These are phyloP conservation scores for Aegilops sharonensis DNA, from an alignment of 176 grass and related monocot genomes.

Conservation along the genomic window DNA sequence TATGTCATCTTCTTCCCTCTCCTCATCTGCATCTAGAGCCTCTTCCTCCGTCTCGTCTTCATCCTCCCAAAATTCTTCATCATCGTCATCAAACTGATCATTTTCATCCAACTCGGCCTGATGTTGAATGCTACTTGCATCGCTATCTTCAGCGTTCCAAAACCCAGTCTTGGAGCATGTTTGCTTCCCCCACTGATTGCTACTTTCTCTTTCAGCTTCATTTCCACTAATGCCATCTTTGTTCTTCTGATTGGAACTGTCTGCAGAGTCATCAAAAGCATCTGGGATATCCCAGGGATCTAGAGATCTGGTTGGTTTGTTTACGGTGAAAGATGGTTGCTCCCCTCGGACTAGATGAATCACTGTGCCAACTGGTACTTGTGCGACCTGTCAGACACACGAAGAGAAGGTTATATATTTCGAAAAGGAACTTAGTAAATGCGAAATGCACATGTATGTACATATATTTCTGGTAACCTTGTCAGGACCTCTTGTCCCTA, in stretches of 20 bases:
- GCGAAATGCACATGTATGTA: background rate
- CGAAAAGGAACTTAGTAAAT: background rate
- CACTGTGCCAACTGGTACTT: constrained; percentile 84
- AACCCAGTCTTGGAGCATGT: constrained; percentile 2
- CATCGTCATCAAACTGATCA: constrained; percentile 19
- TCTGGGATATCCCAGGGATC: constrained; percentile 65
- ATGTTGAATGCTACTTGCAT: background rate
- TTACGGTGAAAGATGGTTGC: constrained; percentile 41
- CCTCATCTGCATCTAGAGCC: background rate
- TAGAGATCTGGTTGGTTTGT: constrained; percentile 31
- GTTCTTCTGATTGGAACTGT: background rate
- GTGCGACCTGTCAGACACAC: constrained; percentile 47
- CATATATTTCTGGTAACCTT: background rate
- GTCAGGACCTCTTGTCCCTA: constrained; percentile 15
- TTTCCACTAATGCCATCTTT: background rate
- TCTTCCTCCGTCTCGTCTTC: background rate
- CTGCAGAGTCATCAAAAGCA: constrained; percentile 11
- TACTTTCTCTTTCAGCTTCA: background rate
- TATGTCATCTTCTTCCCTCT: constrained; percentile 32
- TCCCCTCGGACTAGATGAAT: constrained; percentile 84
- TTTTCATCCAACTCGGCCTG: constrained; percentile 20
- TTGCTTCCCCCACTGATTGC: background rate
- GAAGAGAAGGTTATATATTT: background rate
- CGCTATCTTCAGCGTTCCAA: background rate
- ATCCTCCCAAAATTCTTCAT: constrained; percentile 35